A percentile compares a stretch with the other conserved stretches of the same genome.
Evolutionary conservation across 768 basidiomycete genomes (phyloP).

Genomic region (Phylloporus sp.): DNA sequence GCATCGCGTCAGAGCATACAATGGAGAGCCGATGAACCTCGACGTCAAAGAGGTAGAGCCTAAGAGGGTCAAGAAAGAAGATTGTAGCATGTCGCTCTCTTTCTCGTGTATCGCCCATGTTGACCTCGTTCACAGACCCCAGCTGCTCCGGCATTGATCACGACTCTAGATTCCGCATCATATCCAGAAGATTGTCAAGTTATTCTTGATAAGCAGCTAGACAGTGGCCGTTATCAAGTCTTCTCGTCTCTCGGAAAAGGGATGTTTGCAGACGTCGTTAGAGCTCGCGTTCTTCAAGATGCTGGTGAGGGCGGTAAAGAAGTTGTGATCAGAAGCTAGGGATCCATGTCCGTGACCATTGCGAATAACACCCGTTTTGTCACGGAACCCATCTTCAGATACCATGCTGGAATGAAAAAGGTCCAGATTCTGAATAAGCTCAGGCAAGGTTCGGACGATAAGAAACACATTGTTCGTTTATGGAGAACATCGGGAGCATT

Average conservation of each 20-base stretch:
- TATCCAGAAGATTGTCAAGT: conserved; percentile 94
- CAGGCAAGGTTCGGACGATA: conserved; percentile 88
- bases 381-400: conserved; percentile 48
- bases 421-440: conserved; percentile 85
- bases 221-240: conserved; percentile 90
- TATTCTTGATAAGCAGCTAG: conserved; percentile 93
- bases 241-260: conserved; percentile 95
- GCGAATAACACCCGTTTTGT: neutral
- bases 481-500: conserved; percentile 94
- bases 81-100: conserved; percentile 39
- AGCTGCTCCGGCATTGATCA: conserved; percentile 59
- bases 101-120: neutral
- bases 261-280: conserved; percentile 97
- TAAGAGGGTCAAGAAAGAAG: conserved; percentile 59
- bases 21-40: conserved; percentile 33
- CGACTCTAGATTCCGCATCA: conserved; percentile 84
- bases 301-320: conserved; percentile 56
- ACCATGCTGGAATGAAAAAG: conserved; percentile 92
- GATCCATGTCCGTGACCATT: conserved; percentile 75
- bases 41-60: conserved; percentile 50
- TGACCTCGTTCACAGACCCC: conserved; percentile 36
- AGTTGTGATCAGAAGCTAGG: conserved; percentile 93
- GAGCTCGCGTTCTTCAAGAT: conserved; percentile 78
- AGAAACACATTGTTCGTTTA: conserved; percentile 89
- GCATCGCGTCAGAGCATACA: conserved; percentile 57